A percentile compares a stretch with the other conserved stretches of the same genome.
These are phyloP conservation scores for Lumnitzera littorea DNA, from an alignment of 345 rosid genomes.

Conservation along the genomic window DNA sequence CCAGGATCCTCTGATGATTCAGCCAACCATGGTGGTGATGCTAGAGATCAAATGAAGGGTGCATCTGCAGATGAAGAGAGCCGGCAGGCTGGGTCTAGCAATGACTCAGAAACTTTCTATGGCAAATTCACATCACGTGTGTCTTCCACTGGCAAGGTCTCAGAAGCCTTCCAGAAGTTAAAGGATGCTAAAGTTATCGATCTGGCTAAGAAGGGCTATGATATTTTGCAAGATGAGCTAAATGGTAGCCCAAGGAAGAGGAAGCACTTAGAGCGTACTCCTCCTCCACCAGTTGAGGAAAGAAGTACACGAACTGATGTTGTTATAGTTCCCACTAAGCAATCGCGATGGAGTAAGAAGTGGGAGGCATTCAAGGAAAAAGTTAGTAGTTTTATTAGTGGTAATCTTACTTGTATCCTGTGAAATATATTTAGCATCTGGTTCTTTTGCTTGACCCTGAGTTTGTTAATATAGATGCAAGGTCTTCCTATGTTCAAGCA, in stretches of 20 bases:
- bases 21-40: conserved; percentile 25
- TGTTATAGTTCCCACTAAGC: conserved; percentile 50
- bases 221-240: conserved; percentile 79
- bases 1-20: conserved; percentile 35
- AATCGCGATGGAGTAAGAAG: conserved; percentile 66
- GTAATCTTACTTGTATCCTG: neutral
- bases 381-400: conserved; percentile 24
- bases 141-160: conserved; percentile 49
- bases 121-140: conserved; percentile 55
- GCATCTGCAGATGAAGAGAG: conserved; percentile 40
- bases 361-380: conserved; percentile 67
- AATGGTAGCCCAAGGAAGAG: conserved; percentile 50
- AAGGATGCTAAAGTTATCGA: conserved; percentile 68
- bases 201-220: conserved; percentile 82
- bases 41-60: conserved; percentile 27
- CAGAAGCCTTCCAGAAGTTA: conserved; percentile 51
- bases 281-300: conserved; percentile 60
- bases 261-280: conserved; percentile 77
- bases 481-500: conserved; percentile 66
- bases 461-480: conserved; percentile 47
- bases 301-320: conserved; percentile 77
- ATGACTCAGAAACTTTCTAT: conserved; percentile 48
- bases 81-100: conserved; percentile 35
- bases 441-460: neutral
- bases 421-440: neutral